phyloP scores from a whole-genome alignment of 176 grass and related monocot species.

The Cenchrus purpureus region DNA sequence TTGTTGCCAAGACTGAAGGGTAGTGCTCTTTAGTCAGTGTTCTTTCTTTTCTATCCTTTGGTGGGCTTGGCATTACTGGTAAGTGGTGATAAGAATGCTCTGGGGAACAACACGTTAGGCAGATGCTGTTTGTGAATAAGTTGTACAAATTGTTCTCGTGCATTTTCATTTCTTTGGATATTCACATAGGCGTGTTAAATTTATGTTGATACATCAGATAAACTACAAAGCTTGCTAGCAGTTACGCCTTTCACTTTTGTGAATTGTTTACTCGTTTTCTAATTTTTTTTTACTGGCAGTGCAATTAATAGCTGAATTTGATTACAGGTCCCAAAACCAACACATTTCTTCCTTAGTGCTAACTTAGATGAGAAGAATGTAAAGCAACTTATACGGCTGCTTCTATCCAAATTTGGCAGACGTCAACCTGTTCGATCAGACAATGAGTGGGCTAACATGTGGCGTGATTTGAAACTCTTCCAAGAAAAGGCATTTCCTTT shows the following conservation, averaged over 20 bases:
- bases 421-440: constrained; percentile 84
- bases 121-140: constrained; percentile 9
- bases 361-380: constrained; percentile 91
- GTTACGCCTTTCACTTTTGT: constrained; percentile 15
- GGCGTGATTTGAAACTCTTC: constrained; percentile 87
- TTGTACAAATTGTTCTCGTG: not conserved
- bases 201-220: not conserved
- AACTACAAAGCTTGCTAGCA: constrained; percentile 1
- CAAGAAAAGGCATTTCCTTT: constrained; percentile 97
- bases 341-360: constrained; percentile 64
- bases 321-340: constrained; percentile 86
- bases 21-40: not conserved
- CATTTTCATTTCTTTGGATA: constrained; percentile 17
- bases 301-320: constrained; percentile 29
- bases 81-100: not conserved
- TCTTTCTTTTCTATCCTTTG: constrained; percentile 16
- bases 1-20: not conserved
- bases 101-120: not conserved
- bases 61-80: not conserved
- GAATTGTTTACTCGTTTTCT: constrained; percentile 21
- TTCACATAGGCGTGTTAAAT: constrained; percentile 1
- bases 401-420: constrained; percentile 94
- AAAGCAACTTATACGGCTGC: constrained; percentile 85
- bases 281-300: constrained; percentile 21
- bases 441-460: constrained; percentile 91